phyloP scores from a whole-genome alignment of 2,329 filamentous ascomycete genomes.

The Zasmidium citrigriseum region DNA sequence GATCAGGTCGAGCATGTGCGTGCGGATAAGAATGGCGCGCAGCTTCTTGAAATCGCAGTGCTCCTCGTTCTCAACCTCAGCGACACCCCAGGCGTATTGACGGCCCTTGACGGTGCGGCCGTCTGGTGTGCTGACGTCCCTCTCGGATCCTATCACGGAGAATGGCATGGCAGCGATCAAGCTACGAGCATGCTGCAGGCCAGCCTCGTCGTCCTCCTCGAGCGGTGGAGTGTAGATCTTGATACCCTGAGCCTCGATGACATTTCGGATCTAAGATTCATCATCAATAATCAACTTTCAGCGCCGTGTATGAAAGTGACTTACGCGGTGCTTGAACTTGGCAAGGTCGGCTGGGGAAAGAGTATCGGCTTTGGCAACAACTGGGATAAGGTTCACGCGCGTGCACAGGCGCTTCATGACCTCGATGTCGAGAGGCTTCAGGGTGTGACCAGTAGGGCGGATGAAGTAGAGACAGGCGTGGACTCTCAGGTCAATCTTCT shows the following conservation, averaged over 20 bases:
- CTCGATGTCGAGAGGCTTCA: constrained; percentile 98
- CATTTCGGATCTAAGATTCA: constrained; percentile 73
- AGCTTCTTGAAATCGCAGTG: constrained; percentile 99
- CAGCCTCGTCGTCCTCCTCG: constrained; percentile 97
- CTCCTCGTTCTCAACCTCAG: constrained; percentile 99
- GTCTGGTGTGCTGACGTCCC: constrained; percentile 95
- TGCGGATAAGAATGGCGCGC: constrained; percentile 92
- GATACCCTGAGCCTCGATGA: constrained; percentile 97
- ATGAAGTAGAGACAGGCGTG: constrained; percentile 99
- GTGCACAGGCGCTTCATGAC: constrained; percentile 99
- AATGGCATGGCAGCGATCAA: constrained; percentile 98
- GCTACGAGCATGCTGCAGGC: constrained; percentile 89
- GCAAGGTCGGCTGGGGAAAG: constrained; percentile 88
- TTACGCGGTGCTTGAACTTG: constrained; percentile 92
- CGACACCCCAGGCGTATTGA: constrained; percentile 99
- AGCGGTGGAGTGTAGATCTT: constrained; percentile 98
- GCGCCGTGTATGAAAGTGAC: too few relatives aligned
- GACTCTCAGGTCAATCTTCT: constrained; percentile 99
- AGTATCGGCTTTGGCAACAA: constrained; percentile 98
- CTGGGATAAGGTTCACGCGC: constrained; percentile 96
- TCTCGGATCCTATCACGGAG: constrained; percentile 97
- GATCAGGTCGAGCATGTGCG: constrained; percentile 98
- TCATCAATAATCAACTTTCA: background rate
- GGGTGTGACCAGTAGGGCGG: constrained; percentile 93
- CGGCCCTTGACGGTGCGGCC: constrained; percentile 97